Conservation (phyloP, 371 early-diverging fungal species). For the Ordospora pajunii region DNA sequence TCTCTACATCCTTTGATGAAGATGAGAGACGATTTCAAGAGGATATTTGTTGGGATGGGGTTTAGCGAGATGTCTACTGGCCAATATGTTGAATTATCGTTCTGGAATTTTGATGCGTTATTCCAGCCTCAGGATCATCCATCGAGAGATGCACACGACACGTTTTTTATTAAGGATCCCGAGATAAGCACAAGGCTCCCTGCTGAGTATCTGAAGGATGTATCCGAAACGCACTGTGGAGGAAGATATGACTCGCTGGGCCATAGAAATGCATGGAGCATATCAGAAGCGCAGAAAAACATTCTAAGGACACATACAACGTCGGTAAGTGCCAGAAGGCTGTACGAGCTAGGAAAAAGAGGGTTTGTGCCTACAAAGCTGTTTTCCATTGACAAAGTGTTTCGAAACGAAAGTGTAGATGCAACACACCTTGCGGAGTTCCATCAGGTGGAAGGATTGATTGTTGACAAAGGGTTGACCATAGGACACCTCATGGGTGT, state of each 20-base stretch:
- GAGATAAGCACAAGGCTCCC: slow-evolving; percentile 67
- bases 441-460: slow-evolving; percentile 97
- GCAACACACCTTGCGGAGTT: slow-evolving; percentile 99
- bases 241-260: slow-evolving; percentile 95
- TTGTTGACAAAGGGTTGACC: slow-evolving; percentile 84
- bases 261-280: slow-evolving; percentile 79
- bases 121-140: slow-evolving; percentile 99
- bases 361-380: slow-evolving; percentile 75
- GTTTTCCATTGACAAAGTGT: slow-evolving; percentile 98
- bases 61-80: slow-evolving; percentile 98
- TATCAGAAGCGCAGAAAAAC: slow-evolving; percentile 82
- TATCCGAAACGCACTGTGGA: slow-evolving; percentile 76
- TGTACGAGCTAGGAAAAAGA: slow-evolving; percentile 78
- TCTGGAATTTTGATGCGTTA: slow-evolving; percentile 99
- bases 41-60: slow-evolving; percentile 94
- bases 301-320: slow-evolving; percentile 97
- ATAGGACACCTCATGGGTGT: slow-evolving; percentile 91
- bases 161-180: slow-evolving; percentile 78
- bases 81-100: slow-evolving; percentile 90
- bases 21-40: slow-evolving; percentile 92
- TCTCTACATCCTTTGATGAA: slow-evolving; percentile 95
- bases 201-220: slow-evolving; percentile 74
- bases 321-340: slow-evolving; percentile 79
- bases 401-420: slow-evolving; percentile 94
- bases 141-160: slow-evolving; percentile 95